Evolutionary conservation across 202 grass and related monocot species (phyloP).

Genomic region (Hordeum pubiflorum): DNA sequence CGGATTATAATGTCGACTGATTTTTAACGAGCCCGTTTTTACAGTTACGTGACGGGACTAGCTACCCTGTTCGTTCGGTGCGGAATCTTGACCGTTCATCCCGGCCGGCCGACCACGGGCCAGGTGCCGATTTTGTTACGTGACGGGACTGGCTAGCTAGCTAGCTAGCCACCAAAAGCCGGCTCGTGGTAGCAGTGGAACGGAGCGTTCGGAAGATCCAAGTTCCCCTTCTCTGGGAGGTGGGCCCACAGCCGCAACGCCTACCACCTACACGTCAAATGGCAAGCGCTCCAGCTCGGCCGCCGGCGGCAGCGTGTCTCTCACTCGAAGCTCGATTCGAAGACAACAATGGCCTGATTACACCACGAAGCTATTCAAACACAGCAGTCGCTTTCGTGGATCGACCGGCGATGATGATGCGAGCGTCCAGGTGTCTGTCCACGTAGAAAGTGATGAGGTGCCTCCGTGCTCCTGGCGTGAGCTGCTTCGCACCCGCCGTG

Average conservation of each 20-base stretch:
- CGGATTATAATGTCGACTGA: no score
- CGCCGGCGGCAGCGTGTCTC: background rate
- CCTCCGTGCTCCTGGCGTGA: background rate
- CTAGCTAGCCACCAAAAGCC: background rate
- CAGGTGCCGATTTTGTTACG: background rate
- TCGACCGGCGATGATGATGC: no score
- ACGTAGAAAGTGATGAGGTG: background rate
- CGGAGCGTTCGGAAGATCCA: background rate
- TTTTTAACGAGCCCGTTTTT: background rate
- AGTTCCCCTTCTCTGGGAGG: background rate
- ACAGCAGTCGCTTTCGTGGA: background rate
- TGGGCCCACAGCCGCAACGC: no score
- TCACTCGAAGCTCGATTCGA: background rate
- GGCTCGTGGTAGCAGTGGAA: background rate
- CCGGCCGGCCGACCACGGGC: background rate
- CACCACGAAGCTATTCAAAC: background rate
- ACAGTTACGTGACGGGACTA: background rate
- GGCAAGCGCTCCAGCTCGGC: background rate
- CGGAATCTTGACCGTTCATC: background rate
- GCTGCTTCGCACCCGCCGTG: no score
- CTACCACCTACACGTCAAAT: background rate
- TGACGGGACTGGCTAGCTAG: background rate
- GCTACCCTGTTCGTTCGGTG: background rate
- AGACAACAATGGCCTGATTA: background rate
- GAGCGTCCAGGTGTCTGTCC: background rate